Base-by-base conservation (phyloP, 495 filamentous ascomycete genomes). In the Chaetomium cochliodes region DNA sequence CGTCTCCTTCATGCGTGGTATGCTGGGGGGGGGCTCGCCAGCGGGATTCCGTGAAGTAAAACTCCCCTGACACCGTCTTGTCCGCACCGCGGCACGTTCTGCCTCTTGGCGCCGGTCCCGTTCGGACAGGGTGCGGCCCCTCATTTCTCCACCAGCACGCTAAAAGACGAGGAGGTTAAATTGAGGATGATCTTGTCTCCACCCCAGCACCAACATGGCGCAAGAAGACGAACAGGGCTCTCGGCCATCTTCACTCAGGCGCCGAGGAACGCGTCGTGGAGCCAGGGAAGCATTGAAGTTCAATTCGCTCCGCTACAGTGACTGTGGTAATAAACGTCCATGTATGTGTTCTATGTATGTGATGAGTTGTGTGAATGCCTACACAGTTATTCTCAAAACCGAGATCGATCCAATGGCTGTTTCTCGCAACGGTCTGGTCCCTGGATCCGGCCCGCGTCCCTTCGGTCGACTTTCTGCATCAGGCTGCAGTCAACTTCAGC, bases 401-500 rank as follows among this genome's bases (percentile, higher is more conserved):
- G 41, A 16, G 41, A 44, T 44, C 1, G 13, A 16, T 44, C 13
- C 13, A 18, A 18, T 44, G 1, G 13, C 13, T 44, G 41, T 44
- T 44, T 44, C 33, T 37, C 33, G 5, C 44, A 47, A 47, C n/a
- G 44, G 5, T 47, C 44, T 18, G 44, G 44, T 47, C n/a, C 46
- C n/a, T 23, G 46, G 23, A 20, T 7, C 18, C 22, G 15, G 49
- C 22, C 7, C 22, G 12, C 12, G n/a, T 25, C n/a, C 23, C n/a
- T 3, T 41, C 33, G 54, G 18, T 23, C 20, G 51, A 23, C 18
- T 49, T 50, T 13, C 58, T 60, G 6, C 18, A 20, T 47, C 57
- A 60, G 57, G 57, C 57, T 59, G 57, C 57, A 33, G 30, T 33
- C 57, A n/a, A 49, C 23, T 59, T 49, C 57, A 59, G 41, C 57